Evolutionary conservation across 2,329 filamentous ascomycete species (phyloP).

Genomic region (Arthrobotrys pseudoclavata): DNA sequence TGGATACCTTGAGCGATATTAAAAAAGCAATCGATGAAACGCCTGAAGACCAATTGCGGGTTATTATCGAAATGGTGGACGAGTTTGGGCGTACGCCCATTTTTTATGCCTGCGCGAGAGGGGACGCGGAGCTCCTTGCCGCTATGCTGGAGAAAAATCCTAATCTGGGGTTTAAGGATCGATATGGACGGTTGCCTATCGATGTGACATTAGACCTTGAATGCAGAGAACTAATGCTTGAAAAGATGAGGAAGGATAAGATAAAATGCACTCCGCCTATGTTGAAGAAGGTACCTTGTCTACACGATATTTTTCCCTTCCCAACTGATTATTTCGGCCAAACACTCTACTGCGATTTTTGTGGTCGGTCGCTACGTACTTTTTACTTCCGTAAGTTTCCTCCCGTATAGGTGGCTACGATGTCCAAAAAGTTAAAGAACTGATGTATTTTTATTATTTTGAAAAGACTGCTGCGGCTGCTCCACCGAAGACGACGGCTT

Average conservation of each 20-base stretch:
- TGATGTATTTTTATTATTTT: too few relatives aligned
- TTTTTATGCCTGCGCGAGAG: slow-evolving; percentile 26
- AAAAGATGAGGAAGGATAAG: slow-evolving; percentile 20
- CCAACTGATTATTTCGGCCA: background rate
- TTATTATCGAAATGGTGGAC: slow-evolving; percentile 12
- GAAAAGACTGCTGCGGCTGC: slow-evolving; percentile 35
- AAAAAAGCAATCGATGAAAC: background rate
- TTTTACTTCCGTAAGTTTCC: slow-evolving; percentile 37
- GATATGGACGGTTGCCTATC: slow-evolving; percentile 14
- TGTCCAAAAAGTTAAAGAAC: too few relatives aligned
- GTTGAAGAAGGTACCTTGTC: slow-evolving; percentile 4
- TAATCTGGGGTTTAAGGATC: slow-evolving; percentile 3
- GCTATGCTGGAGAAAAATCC: background rate
- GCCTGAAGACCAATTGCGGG: too few relatives aligned
- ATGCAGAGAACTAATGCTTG: slow-evolving; percentile 19
- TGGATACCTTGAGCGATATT: background rate
- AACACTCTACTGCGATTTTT: slow-evolving; percentile 10
- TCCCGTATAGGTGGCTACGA: background rate
- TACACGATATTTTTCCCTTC: background rate
- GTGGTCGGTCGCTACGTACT: background rate
- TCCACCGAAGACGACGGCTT: slow-evolving; percentile 11
- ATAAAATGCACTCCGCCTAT: slow-evolving; percentile 11
- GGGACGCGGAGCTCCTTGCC: background rate
- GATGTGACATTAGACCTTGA: slow-evolving; percentile 23
- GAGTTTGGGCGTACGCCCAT: background rate